Evolutionary conservation across 768 basidiomycete species (phyloP), one percentile per base, ranked within the genome.

Genomic region (Hysterangium stoloniferum): DNA sequence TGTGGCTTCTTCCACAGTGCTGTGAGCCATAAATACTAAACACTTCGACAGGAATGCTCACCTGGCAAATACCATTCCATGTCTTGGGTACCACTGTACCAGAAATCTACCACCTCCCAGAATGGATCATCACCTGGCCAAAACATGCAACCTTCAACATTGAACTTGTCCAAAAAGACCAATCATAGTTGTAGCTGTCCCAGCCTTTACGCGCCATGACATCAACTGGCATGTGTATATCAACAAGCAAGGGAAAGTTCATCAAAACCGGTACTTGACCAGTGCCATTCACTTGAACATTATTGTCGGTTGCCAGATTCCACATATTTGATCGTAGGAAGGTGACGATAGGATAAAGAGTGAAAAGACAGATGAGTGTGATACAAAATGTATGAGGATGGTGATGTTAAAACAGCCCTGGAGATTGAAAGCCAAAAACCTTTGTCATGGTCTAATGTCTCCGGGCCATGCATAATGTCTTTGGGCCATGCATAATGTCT

Each of bases 111-210:
- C 0, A 80, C 84, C 65, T 86, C 84, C 83, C 82, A 84, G 62
- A 64, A 82, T 0, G 79, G 78, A 54, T 82, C 82, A 61, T 83
- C 79, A 36, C 79, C 84, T 3, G 80, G 74, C 64, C 79, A 82
- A 61, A 86, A 86, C 6, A 77, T 71, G 9, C 85, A 69, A 0
- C 86, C 87, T 2, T 85, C 84, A 20, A 61, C 62, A 52, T 90
- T 78, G 63, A 92, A 92, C 68, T 91, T 88, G 61, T 92, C 88
- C 1, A 79, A 82, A 64, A 88, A 92, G 15, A 88, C 80, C 45
- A 84, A 70, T 78, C 71, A 61, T 90, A 92, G 0, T 72, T 59
- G 33, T 79, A 47, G 4, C 84, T 82, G 63, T 93, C 88, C 56
- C 75, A 86, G 1, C 89, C 89, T 2, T 71, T 82, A 17, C 84